Percentiles rank a stretch among this genome's conserved stretches.
These are phyloP conservation scores for Cladorrhinum sp. DNA, from an alignment of 2,329 filamentous ascomycete species.

Conservation along the genomic window DNA sequence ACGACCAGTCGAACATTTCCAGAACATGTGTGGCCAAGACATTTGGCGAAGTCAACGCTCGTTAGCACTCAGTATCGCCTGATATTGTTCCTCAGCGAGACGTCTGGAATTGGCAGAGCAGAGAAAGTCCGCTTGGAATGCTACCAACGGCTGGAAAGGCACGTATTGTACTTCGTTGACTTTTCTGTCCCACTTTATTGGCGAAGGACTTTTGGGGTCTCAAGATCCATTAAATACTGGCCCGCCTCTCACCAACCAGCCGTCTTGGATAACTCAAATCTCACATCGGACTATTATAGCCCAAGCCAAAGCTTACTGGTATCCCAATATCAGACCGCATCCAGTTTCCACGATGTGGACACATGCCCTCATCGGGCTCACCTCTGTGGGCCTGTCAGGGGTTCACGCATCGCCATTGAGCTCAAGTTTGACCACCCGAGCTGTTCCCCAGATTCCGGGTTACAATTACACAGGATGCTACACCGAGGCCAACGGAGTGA, in stretches of 20 bases:
- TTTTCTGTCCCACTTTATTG: no score
- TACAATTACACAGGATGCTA: conserved; percentile 1
- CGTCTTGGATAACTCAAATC: no score
- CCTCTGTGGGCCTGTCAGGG: not conserved
- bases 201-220: not conserved
- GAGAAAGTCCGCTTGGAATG: not conserved
- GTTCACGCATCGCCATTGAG: not conserved
- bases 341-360: not conserved
- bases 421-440: not conserved
- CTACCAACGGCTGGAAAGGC: not conserved
- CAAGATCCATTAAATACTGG: not conserved
- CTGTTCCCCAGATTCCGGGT: not conserved
- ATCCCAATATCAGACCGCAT: no score
- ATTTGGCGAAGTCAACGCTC: no score
- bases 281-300: no score
- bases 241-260: not conserved
- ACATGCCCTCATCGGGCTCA: not conserved
- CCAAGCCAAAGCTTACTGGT: no score
- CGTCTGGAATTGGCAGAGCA: not conserved
- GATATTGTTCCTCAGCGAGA: not conserved
- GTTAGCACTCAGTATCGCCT: no score
- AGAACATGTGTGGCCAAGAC: no score
- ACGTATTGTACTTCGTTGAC: not conserved
- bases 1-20: not conserved
- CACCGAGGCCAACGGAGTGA: not conserved